These are phyloP conservation scores for Exophiala viscosa DNA, from an alignment of 2,329 filamentous ascomycete genomes.

Conservation along the genomic window DNA sequence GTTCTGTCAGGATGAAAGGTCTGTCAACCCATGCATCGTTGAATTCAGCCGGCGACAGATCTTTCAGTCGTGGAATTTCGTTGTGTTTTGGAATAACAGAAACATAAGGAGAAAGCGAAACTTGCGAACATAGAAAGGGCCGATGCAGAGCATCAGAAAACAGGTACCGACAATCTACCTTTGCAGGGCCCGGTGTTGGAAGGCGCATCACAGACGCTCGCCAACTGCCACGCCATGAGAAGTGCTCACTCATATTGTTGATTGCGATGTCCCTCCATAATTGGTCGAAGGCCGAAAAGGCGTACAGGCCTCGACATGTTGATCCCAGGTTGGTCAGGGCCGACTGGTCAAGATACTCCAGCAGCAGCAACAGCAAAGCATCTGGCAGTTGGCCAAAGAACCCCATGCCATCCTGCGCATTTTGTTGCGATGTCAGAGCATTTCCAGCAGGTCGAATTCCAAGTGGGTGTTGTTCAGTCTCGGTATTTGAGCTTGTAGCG, in stretches of 20 bases:
- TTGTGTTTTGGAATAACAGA: constrained; percentile 69
- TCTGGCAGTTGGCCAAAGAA: constrained; percentile 68
- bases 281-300: constrained; percentile 78
- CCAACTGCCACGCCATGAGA: constrained; percentile 80
- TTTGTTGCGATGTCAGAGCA: constrained; percentile 62
- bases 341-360: constrained; percentile 68
- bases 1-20: constrained; percentile 82
- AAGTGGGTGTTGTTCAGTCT: constrained; percentile 73
- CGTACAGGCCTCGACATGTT: constrained; percentile 82
- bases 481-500: not conserved
- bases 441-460: constrained; percentile 86
- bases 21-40: constrained; percentile 69
- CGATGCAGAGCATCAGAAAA: constrained; percentile 89
- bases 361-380: constrained; percentile 69
- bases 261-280: constrained; percentile 84
- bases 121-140: constrained; percentile 83
- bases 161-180: constrained; percentile 69
- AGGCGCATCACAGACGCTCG: constrained; percentile 70
- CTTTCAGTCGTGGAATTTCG: constrained; percentile 64
- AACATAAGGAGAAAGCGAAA: constrained; percentile 63
- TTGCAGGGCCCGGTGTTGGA: constrained; percentile 50
- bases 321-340: constrained; percentile 64
- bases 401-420: constrained; percentile 65
- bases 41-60: constrained; percentile 71
- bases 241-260: constrained; percentile 37